These are phyloP conservation scores for Ceratocystis colombiana DNA, from an alignment of 2,329 filamentous ascomycete species.

Conservation along the genomic window DNA sequence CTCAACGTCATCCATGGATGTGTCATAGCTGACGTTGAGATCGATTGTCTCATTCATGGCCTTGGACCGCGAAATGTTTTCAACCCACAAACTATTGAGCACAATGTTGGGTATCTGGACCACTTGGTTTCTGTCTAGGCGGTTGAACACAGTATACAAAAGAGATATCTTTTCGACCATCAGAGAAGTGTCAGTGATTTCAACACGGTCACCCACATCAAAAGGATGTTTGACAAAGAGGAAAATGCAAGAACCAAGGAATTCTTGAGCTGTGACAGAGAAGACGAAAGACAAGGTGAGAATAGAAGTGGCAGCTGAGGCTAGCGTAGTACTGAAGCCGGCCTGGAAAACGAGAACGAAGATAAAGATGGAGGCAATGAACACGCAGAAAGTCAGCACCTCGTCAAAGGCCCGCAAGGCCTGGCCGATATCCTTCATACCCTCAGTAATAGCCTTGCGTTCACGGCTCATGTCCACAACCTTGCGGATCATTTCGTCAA, in stretches of 20 bases:
- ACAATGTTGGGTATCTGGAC: constrained; percentile 77
- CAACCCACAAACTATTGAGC: constrained; percentile 86
- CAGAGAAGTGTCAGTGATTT: constrained; percentile 55
- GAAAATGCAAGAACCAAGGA: constrained; percentile 97
- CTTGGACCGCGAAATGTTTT: constrained; percentile 84
- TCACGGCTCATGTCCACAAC: constrained; percentile 75
- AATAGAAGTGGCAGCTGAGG: constrained; percentile 81
- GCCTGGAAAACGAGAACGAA: constrained; percentile 86
- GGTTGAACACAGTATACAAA: constrained; percentile 83
- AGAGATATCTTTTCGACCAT: constrained; percentile 90
- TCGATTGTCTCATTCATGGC: constrained; percentile 81
- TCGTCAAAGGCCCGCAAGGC: constrained; percentile 85
- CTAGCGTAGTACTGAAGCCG: constrained; percentile 72
- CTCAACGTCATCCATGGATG: constrained; percentile 80
- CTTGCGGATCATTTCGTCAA: constrained; percentile 90
- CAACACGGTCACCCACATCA: constrained; percentile 89
- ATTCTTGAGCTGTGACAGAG: constrained; percentile 80
- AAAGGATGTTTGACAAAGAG: constrained; percentile 97
- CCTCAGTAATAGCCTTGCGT: constrained; percentile 77
- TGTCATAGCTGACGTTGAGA: constrained; percentile 75
- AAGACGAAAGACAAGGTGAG: constrained; percentile 97
- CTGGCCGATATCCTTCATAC: constrained; percentile 96
- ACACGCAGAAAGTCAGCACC: constrained; percentile 69
- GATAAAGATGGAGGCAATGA: constrained; percentile 71
- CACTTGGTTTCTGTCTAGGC: constrained; percentile 69